Conservation (phyloP, 2,329 filamentous ascomycete genomes). For the Cladosporium sp. region DNA sequence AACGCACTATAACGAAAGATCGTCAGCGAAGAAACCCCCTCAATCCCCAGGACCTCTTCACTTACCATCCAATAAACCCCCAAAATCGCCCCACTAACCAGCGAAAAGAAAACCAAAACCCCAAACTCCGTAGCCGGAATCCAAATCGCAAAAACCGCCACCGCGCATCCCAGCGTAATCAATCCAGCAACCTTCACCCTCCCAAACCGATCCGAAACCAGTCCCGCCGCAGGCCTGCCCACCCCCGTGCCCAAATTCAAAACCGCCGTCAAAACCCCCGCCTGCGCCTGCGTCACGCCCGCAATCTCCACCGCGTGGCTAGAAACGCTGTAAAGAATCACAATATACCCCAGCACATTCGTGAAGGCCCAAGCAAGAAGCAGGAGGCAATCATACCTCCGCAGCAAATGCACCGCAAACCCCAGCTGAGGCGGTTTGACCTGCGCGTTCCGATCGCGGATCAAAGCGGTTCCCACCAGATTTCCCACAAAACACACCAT, state of each 20-base stretch:
- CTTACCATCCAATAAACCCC: conserved; percentile 47
- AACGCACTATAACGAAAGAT: conserved; percentile 27
- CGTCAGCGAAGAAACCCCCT: neutral
- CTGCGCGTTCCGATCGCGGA: conserved; percentile 28
- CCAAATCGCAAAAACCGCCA: conserved; percentile 44
- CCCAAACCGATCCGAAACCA: conserved; percentile 42
- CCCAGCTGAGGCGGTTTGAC: conserved; percentile 32
- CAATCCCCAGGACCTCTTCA: neutral
- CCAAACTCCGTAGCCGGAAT: conserved; percentile 40
- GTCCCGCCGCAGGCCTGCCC: conserved; percentile 43
- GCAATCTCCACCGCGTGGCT: conserved; percentile 41
- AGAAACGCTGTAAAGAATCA: conserved; percentile 44
- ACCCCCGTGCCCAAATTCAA: conserved; percentile 46
- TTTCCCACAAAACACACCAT: conserved; percentile 29
- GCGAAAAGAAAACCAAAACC: conserved; percentile 39
- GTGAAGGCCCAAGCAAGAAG: conserved; percentile 41
- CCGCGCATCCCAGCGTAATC: conserved; percentile 36
- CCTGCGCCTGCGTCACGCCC: conserved; percentile 36
- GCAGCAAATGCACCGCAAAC: conserved; percentile 33
- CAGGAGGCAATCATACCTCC: conserved; percentile 30
- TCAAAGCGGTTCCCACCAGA: conserved; percentile 26
- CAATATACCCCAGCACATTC: conserved; percentile 46
- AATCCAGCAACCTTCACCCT: conserved; percentile 39
- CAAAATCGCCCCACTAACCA: conserved; percentile 41
- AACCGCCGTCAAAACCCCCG: conserved; percentile 38